Base-by-base conservation (phyloP, 73 alveolate species). In the Paramecium biaurelia region DNA sequence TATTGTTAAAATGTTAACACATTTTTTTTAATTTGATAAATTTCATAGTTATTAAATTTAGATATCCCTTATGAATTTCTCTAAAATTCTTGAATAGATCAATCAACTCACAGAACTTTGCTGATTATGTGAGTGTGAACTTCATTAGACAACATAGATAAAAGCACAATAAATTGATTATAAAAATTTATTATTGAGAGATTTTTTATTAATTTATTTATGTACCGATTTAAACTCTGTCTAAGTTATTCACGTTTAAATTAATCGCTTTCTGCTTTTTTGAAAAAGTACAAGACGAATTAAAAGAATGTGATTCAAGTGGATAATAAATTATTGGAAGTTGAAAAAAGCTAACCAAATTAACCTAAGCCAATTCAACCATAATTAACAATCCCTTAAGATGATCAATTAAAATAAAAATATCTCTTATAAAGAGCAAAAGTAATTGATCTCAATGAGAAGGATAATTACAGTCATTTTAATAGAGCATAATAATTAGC, bases 401-500 rank as follows among this genome's bases (percentile, higher is more conserved):
- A 26, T 5, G 90, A 79, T 79, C 32, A 12, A 20, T 34, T 79
- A 45, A 79, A 79, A 45, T 14, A 79, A 26, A 79, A 79, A 23
- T 79, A 79, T 45, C 32, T 79, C 7, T 79, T 47, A 79, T n/a
- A 23, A 14, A 79, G 30, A 34, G 76, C n/a, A 10, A 79, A 43
- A 23, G 20, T 10, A 18, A 47, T 79, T 24, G 90, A 79, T 79
- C 14, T 79, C 23, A 24, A 42, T 5, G 90, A 79, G 28, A 79
- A 47, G 15, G 42, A 26, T 12, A 24, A 30, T 23, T 79, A 15
- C 72, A 47, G 74, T 43, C 90, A 79, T 45, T 24, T 26, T 12
- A 79, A 79, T 79, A 79, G 90, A 42, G 56, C 90, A 42, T 79
- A 79, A 45, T 23, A 41, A 43, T 79, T 79, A 53, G 70, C 42